Conservation (phyloP, 108 stramenopile species). For the Skeletonema costatum region DNA sequence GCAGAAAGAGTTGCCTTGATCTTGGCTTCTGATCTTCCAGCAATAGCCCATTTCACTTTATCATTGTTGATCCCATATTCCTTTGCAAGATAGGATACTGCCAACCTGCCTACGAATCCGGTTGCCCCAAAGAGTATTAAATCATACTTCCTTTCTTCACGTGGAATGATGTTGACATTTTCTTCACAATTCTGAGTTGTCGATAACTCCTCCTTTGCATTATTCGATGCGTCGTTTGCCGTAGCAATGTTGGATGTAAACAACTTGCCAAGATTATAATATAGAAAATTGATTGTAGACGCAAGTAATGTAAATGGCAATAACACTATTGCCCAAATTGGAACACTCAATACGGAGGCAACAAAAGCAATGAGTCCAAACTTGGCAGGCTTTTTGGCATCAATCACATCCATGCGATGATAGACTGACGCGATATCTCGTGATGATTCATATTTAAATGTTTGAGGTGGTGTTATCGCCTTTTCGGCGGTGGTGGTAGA, state of each 20-base stretch:
- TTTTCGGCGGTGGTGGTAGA: background rate
- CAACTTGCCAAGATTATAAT: conserved; percentile 2
- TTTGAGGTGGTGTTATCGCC: background rate
- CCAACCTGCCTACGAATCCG: conserved; percentile 87
- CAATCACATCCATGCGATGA: conserved; percentile 24
- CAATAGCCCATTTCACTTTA: conserved; percentile 80
- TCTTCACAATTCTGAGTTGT: background rate
- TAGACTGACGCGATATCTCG: conserved; percentile 24
- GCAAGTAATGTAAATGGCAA: conserved; percentile 29
- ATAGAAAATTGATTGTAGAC: conserved; percentile 5
- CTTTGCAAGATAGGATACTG: conserved; percentile 66
- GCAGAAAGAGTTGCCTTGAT: conserved; percentile 35
- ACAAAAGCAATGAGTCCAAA: conserved; percentile 10
- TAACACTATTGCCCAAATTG: conserved; percentile 14
- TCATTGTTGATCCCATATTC: conserved; percentile 48
- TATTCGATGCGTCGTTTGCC: background rate
- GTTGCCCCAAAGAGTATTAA: conserved; percentile 85
- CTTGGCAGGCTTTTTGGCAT: conserved; percentile 13
- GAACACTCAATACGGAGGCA: conserved; percentile 18
- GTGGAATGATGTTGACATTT: conserved; percentile 31
- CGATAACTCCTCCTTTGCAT: background rate
- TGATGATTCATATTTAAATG: background rate
- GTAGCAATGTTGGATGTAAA: background rate
- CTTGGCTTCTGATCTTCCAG: conserved; percentile 63
- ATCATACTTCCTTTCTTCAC: conserved; percentile 69